Base-by-base conservation (phyloP, 2,329 filamentous ascomycete species). In the Clarireedia monteithiana region DNA sequence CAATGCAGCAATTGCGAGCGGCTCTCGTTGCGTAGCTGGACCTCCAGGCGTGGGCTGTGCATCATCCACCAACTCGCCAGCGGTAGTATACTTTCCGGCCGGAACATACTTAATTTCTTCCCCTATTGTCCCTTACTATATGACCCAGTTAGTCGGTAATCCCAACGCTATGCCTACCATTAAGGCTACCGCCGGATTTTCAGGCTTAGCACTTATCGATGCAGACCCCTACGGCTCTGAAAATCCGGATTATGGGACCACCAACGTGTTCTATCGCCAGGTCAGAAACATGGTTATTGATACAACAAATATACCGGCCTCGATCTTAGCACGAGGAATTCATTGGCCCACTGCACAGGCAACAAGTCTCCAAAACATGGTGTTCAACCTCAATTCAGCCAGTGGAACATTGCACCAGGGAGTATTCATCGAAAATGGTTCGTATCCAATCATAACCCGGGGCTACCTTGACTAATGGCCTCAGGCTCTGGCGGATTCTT, bases 181-280 rank as follows among this genome's bases (percentile, higher is more conserved):
- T 70, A 89, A 91, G 74, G 86, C 87, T 2, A 71, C 82, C 1
- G 68, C 83, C 44, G 75, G 76, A 64, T 97, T 97, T 67, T 63
- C 75, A 3, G 92, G 91, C 51, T 91, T 96, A 75, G 91, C 86
- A 40, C 81, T 97, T 49, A 86, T 97, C 61, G 91, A 96, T 69
- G 79, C 88, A 2, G 85, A 96, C 66, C 90, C 90, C 0, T 96
- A 96, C 71, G 70, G 80, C 40, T 73, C 75, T 85, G 85, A 86
- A 39, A 73, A 70, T 60, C 88, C 88, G 74, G 87, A 83, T 81
- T 88, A 83, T 72, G 83, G 82, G 65, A 89, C 89, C 72, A 85
- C 89, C 69, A 83, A 81, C 61, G 79, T 84, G 6, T 88, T 88
- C 69, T 83, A 76, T 65, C 75, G 83, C 44, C 80, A 83, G 62